Conservation (phyloP, 257 asterid species). For the Knoxia roxburghii region DNA sequence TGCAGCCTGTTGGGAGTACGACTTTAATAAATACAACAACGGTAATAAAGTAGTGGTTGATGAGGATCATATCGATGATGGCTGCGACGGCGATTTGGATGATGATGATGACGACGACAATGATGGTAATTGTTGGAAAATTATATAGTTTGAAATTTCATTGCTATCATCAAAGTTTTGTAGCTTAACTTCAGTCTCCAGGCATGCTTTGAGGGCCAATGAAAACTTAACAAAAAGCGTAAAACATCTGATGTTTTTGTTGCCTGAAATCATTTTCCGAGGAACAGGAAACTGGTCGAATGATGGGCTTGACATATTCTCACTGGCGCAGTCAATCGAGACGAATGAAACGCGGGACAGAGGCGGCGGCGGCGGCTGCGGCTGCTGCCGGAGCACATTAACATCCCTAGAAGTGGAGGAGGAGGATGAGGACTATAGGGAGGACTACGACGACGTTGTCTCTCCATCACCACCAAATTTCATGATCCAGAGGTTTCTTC, state of each 20-base stretch:
- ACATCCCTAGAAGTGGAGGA: not conserved
- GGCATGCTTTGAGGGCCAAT: too few species aligned
- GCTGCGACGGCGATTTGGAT: slow-evolving; percentile 23
- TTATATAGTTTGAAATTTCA: too few species aligned
- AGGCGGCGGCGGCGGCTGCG: too few species aligned
- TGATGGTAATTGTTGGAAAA: too few species aligned
- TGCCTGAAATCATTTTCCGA: too few species aligned
- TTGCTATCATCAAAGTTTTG: too few species aligned
- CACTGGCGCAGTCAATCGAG: slow-evolving; percentile 46
- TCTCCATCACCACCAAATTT: slow-evolving; percentile 41
- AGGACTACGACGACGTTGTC: too few species aligned
- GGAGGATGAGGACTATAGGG: too few species aligned
- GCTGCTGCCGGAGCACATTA: not conserved
- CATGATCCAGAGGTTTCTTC: slow-evolving; percentile 64
- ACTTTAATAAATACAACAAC: not conserved
- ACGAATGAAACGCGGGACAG: slow-evolving; percentile 22
- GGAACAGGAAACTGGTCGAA: slow-evolving; percentile 24
- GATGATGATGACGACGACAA: slow-evolving; percentile 9
- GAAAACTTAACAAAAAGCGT: too few species aligned
- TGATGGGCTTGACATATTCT: slow-evolving; percentile 58
- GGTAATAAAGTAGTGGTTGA: not conserved
- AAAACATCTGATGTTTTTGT: too few species aligned
- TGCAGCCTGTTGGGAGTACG: not conserved
- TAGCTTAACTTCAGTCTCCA: too few species aligned
- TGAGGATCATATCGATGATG: slow-evolving; percentile 17